These are phyloP conservation scores for Kluyveromyces lactis DNA, from an alignment of 805 yeast genomes.

Conservation along the genomic window DNA sequence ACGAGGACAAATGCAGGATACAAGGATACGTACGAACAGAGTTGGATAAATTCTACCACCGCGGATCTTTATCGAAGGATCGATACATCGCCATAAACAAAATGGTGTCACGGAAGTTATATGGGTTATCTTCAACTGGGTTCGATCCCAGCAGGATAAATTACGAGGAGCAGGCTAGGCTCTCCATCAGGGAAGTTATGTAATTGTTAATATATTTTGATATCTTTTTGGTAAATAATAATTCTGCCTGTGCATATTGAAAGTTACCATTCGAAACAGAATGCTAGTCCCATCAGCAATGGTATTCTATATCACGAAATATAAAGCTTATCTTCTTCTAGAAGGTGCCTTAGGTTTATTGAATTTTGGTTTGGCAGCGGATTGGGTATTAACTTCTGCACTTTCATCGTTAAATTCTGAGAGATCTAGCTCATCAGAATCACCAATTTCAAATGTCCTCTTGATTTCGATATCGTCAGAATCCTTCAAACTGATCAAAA, in stretches of 20 bases:
- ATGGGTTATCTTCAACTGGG: slow-evolving; percentile 29
- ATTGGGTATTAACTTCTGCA: slow-evolving; percentile 12
- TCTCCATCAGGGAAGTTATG: slow-evolving; percentile 3
- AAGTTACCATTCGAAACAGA: too few relatives aligned
- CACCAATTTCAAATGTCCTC: slow-evolving; percentile 61
- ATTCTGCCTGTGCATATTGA: neutral
- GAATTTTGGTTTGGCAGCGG: slow-evolving; percentile 31
- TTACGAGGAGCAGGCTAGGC: slow-evolving; percentile 13
- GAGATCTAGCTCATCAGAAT: slow-evolving; percentile 57
- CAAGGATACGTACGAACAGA: slow-evolving; percentile 50
- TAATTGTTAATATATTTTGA: neutral
- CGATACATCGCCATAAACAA: slow-evolving; percentile 56
- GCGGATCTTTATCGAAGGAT: slow-evolving; percentile 27
- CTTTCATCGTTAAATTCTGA: slow-evolving; percentile 32
- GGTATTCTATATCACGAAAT: too few relatives aligned
- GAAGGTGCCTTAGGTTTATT: slow-evolving; percentile 68
- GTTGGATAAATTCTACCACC: slow-evolving; percentile 41
- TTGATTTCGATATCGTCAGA: slow-evolving; percentile 32
- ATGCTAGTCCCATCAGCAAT: too few relatives aligned
- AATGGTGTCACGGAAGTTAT: slow-evolving; percentile 51
- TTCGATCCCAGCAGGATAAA: slow-evolving; percentile 10
- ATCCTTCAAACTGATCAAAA: slow-evolving; percentile 41
- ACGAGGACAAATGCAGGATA: slow-evolving; percentile 43
- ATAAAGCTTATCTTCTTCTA: slow-evolving; percentile 31
- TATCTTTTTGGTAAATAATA: slow-evolving; percentile 4